Base-by-base conservation (phyloP, 2,329 filamentous ascomycete genomes). In the Phyllosticta citriasiana region DNA sequence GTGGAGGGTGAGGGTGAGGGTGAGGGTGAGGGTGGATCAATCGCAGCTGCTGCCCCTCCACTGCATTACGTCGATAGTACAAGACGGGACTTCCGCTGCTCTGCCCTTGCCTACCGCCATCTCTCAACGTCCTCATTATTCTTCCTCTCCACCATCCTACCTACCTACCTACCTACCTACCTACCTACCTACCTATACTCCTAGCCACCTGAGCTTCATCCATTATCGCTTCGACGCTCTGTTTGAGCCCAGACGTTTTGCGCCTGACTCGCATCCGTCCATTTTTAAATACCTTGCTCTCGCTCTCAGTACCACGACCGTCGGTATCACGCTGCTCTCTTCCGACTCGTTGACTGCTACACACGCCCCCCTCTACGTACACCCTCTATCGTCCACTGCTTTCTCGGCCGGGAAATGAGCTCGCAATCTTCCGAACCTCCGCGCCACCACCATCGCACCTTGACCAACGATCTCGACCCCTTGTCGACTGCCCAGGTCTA, bases 401-500 rank as follows among this genome's bases (percentile, higher is more conserved):
- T 27, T 22, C 30, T 57, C 35, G 40, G 55, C 35, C 47, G 58
- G 56, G 58, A 54, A 61, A 75, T 75, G 73, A 73, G 66, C 72
- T 75, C 73, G 72, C 73, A 74, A 74, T 67, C 67, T 63, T 68
- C 59, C 47, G 35, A 22, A 22, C 27, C 60, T 51, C 19, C 19
- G 40, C 40, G 27, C 4, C 70, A 70, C 61, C 65, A 67, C 60
- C 72, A 72, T 60, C 74, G 73, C 65, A 69, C 69, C 64, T 76
- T 74, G 62, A 78, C 78, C 57, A 66, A 62, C 63, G 74, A 74
- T 62, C 69, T 78, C 65, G 83, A 86, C 70, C 83, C 84, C 4
- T 81, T 80, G 67, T 82, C 82, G 47, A 76, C 82, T 50, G 78
- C 83, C 8, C 78, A 82, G 63, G 73, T 84, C 65, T 86, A 86